Conservation (phyloP, 805 yeast species). For the Saturnispora quitensis region DNA sequence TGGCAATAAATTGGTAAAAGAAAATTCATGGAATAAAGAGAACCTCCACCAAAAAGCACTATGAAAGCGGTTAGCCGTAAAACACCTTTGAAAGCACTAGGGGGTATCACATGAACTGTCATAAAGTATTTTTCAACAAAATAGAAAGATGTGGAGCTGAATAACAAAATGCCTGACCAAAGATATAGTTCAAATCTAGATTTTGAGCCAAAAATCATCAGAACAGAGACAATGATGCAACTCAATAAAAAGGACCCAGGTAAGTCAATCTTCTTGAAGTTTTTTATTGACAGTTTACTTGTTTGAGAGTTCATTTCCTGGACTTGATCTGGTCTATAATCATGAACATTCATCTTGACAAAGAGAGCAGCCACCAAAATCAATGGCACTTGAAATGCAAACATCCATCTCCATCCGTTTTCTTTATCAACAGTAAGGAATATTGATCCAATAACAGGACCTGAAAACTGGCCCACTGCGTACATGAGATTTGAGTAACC, state of each 20-base stretch:
- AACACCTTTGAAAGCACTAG: conserved; percentile 30
- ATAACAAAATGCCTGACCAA: conserved; percentile 10
- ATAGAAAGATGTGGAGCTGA: conserved; percentile 19
- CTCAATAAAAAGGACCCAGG: conserved; percentile 33
- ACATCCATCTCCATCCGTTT: conserved; percentile 39
- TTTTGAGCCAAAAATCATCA: conserved; percentile 23
- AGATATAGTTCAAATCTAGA: conserved; percentile 7
- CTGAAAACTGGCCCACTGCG: conserved; percentile 33
- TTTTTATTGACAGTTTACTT: conserved; percentile 26
- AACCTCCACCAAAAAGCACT: conserved; percentile 31
- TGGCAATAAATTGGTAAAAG: conserved; percentile 35
- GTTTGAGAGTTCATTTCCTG: conserved; percentile 15
- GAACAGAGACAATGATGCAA: conserved; percentile 26
- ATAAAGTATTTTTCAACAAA: conserved; percentile 30
- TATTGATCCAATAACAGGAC: conserved; percentile 37
- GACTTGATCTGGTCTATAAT: conserved; percentile 18
- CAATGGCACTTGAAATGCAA: conserved; percentile 33
- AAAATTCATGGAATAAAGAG: conserved; percentile 30
- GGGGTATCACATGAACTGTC: conserved; percentile 33
- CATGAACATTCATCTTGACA: conserved; percentile 27
- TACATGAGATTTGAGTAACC: conserved; percentile 37
- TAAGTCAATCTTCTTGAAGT: conserved; percentile 31
- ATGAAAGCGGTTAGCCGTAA: conserved; percentile 31
- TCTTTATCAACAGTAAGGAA: conserved; percentile 26
- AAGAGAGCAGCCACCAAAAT: conserved; percentile 22